phyloP scores from a whole-genome alignment of 208 protist genomes.

The Leishmania major region DNA sequence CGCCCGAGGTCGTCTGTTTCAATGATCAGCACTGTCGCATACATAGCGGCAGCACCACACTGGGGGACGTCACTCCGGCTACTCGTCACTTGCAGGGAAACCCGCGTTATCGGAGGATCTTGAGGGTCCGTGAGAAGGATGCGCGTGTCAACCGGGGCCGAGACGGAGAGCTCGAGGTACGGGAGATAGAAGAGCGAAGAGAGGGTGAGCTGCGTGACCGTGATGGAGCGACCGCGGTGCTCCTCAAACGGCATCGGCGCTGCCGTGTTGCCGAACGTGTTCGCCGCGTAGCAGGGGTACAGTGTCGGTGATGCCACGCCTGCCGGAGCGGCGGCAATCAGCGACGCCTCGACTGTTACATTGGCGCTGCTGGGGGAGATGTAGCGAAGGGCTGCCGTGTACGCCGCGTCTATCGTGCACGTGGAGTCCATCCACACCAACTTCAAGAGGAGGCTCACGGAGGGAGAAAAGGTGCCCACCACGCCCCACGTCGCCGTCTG shows the following conservation, averaged over 20 bases:
- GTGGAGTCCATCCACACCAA: slow-evolving; percentile 67
- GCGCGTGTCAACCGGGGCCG: slow-evolving; percentile 32
- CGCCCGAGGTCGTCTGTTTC: slow-evolving; percentile 41
- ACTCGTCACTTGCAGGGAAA: slow-evolving; percentile 40
- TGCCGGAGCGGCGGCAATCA: slow-evolving; percentile 38
- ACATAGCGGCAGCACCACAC: slow-evolving; percentile 9
- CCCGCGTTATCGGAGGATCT: slow-evolving; percentile 50
- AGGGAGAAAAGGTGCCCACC: slow-evolving; percentile 46
- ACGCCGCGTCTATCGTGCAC: slow-evolving; percentile 40
- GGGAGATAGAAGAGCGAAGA: slow-evolving; percentile 67
- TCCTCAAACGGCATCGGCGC: slow-evolving; percentile 51
- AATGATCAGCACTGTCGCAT: slow-evolving; percentile 30
- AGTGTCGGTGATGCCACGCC: slow-evolving; percentile 16
- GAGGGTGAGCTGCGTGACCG: slow-evolving; percentile 45
- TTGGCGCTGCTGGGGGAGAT: slow-evolving; percentile 43
- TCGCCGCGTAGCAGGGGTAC: slow-evolving; percentile 39
- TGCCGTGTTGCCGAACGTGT: slow-evolving; percentile 1
- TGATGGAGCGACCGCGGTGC: slow-evolving; percentile 36
- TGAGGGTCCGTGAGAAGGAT: slow-evolving; percentile 60
- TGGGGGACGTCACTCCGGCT: slow-evolving; percentile 15
- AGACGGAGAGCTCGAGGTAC: slow-evolving; percentile 41
- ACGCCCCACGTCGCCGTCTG: slow-evolving; percentile 53
- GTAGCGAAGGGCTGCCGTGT: slow-evolving; percentile 35
- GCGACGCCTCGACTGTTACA: slow-evolving; percentile 43
- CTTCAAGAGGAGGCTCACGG: slow-evolving; percentile 31